Evolutionary conservation across 208 protist genomes (phyloP).

Genomic region (Hexamita inflata): DNA sequence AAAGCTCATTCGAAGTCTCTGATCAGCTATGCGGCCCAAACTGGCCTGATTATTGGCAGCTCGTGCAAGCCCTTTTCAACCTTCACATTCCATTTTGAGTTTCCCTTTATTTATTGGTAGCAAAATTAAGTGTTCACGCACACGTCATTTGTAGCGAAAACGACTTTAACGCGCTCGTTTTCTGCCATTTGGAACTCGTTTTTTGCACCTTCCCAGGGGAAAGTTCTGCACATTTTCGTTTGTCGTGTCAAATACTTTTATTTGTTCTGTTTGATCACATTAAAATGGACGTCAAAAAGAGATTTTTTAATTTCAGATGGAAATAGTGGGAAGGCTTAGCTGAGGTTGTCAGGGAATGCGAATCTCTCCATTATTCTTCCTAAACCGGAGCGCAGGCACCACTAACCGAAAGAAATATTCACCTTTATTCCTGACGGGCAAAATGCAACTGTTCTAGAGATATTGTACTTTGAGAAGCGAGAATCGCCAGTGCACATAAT

Average conservation of each 20-base stretch:
- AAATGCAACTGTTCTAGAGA: neutral
- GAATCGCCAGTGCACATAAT: neutral
- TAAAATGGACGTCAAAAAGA: neutral
- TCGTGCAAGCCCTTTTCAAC: neutral
- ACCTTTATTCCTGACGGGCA: neutral
- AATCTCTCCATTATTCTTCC: neutral
- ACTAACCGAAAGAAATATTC: neutral
- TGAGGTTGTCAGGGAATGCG: neutral
- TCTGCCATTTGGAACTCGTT: neutral
- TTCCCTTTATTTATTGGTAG: neutral
- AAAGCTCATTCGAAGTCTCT: neutral
- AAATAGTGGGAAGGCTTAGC: neutral
- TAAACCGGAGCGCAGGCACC: neutral
- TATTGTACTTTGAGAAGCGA: neutral
- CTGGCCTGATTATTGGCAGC: neutral
- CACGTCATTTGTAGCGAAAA: neutral
- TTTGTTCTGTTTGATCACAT: neutral
- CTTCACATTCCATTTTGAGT: too few species aligned
- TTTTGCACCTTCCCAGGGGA: neutral
- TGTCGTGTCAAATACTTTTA: neutral
- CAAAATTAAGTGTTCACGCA: neutral
- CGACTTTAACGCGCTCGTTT: neutral
- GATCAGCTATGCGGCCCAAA: neutral
- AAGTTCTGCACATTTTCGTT: neutral
- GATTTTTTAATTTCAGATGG: neutral